Conservation (phyloP, 75 land plant species). For the Pinus tabuliformis region DNA sequence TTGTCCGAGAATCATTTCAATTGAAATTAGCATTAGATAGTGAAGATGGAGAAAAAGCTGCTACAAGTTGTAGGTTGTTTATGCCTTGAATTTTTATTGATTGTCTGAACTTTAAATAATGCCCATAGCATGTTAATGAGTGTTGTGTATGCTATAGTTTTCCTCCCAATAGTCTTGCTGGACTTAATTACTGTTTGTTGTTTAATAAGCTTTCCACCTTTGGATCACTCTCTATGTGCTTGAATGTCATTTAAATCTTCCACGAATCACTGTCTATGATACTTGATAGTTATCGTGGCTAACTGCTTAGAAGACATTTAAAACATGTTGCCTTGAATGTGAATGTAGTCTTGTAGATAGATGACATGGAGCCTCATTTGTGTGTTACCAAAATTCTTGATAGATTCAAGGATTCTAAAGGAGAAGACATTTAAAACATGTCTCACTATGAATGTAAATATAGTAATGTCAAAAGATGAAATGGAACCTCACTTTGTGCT, state of each 20-base stretch:
- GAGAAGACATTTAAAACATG: constrained; percentile 36
- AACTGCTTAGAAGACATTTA: constrained; percentile 26
- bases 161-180: background rate
- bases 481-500: background rate
- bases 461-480: background rate
- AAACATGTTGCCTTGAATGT: no score
- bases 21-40: background rate
- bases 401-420: constrained; percentile 92
- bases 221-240: background rate
- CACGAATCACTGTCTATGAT: no score
- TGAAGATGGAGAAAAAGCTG: background rate
- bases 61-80: background rate
- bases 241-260: no score
- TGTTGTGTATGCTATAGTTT: background rate
- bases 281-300: no score
- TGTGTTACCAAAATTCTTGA: constrained; percentile 6
- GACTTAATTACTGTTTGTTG: background rate
- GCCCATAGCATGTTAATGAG: background rate
- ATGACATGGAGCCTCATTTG: background rate
- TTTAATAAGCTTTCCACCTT: background rate
- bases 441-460: background rate
- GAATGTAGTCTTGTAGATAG: background rate
- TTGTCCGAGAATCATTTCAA: background rate
- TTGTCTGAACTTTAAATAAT: background rate
- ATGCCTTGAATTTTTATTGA: background rate